Conservation (phyloP, 2,329 filamentous ascomycete species). For the Grosmannia huntii region DNA sequence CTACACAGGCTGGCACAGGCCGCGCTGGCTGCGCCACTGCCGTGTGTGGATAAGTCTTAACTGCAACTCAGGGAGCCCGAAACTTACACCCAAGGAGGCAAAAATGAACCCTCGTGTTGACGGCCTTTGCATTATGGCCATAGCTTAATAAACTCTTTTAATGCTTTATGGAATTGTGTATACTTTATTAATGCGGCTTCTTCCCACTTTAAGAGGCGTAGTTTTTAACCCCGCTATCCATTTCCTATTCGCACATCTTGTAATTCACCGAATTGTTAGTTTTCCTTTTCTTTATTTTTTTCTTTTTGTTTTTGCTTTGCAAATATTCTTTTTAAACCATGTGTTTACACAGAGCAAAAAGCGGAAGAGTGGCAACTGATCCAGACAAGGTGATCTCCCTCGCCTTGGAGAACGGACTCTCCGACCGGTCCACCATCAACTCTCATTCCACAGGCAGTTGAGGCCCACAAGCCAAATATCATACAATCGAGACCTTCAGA, state of each 20-base stretch:
- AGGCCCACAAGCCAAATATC: conserved; percentile 1
- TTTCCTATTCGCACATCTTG: neutral
- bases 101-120: neutral
- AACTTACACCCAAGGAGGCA: neutral
- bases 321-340: neutral
- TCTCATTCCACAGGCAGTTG: conserved; percentile 3
- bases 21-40: neutral
- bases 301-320: too few relatives aligned
- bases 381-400: conserved; percentile 2
- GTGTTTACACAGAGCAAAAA: neutral
- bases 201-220: too few relatives aligned
- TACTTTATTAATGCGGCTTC: conserved; percentile 1
- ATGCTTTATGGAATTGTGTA: neutral
- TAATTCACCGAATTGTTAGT: neutral
- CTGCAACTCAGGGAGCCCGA: neutral
- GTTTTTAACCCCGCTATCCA: too few relatives aligned
- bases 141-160: neutral
- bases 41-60: neutral
- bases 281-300: neutral
- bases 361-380: neutral
- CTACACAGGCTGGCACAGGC: neutral
- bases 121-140: neutral
- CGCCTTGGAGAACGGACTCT: conserved; percentile 2
- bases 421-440: conserved; percentile 4
- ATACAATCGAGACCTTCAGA: conserved; percentile 3